A percentile compares a stretch with the other conserved stretches of the same genome.
These are phyloP conservation scores for Pachyrhizus erosus DNA, from an alignment of 306 rosid genomes.

Conservation along the genomic window DNA sequence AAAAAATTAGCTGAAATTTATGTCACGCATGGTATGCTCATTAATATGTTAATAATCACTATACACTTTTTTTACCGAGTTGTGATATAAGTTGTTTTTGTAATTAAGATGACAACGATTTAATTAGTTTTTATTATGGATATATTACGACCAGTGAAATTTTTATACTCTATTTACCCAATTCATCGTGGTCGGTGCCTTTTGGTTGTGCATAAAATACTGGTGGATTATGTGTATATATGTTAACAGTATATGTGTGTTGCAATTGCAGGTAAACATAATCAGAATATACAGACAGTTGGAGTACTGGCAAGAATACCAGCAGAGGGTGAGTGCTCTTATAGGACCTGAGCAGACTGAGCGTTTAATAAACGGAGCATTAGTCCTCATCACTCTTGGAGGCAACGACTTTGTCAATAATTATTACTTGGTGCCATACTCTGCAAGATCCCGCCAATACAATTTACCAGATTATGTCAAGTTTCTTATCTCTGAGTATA, in stretches of 20 bases:
- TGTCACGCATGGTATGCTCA: neutral
- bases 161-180: neutral
- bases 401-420: constrained; percentile 93
- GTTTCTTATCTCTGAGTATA: constrained; percentile 64
- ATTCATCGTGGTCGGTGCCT: neutral
- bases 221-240: neutral
- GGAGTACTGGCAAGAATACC: constrained; percentile 64
- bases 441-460: constrained; percentile 81
- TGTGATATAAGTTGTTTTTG: neutral
- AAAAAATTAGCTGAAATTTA: neutral
- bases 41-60: neutral
- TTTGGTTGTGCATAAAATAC: neutral
- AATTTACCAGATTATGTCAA: constrained; percentile 65
- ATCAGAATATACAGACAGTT: constrained; percentile 70
- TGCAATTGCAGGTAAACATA: constrained; percentile 63
- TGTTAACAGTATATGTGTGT: neutral
- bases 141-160: neutral
- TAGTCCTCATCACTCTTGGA: constrained; percentile 73
- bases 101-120: neutral
- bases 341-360: constrained; percentile 53
- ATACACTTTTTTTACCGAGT: neutral
- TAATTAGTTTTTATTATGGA: neutral
- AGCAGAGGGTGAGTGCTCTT: constrained; percentile 55
- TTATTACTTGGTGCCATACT: constrained; percentile 75
- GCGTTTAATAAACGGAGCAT: constrained; percentile 55